Evolutionary conservation across 2,329 filamentous ascomycete genomes (phyloP).

Genomic region (Chrysoporthe cubensis): DNA sequence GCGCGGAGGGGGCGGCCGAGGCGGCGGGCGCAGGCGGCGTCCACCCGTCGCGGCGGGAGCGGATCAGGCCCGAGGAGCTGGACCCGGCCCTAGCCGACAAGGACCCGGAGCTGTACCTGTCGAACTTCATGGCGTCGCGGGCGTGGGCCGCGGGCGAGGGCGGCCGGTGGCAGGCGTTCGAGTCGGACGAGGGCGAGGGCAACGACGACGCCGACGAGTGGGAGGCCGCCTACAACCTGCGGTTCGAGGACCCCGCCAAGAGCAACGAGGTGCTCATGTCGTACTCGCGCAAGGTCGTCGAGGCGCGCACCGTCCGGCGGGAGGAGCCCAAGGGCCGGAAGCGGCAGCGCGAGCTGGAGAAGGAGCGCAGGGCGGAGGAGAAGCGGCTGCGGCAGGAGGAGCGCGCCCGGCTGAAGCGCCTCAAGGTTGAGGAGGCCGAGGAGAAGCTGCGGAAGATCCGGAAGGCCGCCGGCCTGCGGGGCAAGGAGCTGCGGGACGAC

Average conservation of each 20-base stretch:
- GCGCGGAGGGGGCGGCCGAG: conserved; percentile 33
- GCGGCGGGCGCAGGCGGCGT: conserved; percentile 48
- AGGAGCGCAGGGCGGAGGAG: conserved; percentile 76
- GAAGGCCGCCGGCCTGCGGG: conserved; percentile 79
- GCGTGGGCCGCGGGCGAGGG: conserved; percentile 79
- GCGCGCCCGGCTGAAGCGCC: conserved; percentile 78
- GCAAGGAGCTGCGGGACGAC: conserved; percentile 69
- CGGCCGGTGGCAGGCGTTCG: conserved; percentile 76
- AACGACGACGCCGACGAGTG: conserved; percentile 80
- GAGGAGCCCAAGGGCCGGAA: conserved; percentile 80
- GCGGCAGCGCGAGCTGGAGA: conserved; percentile 77
- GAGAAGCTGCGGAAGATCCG: conserved; percentile 86
- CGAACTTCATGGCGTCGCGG: conserved; percentile 89
- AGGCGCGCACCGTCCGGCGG: conserved; percentile 80
- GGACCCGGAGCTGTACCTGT: conserved; percentile 87
- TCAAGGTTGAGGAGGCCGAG: conserved; percentile 91
- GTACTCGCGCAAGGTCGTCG: conserved; percentile 84
- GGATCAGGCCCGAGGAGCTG: conserved; percentile 56
- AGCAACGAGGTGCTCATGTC: conserved; percentile 87
- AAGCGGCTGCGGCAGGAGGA: conserved; percentile 78
- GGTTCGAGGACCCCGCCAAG: conserved; percentile 89
- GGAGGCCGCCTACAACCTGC: conserved; percentile 91
- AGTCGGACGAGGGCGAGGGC: conserved; percentile 90
- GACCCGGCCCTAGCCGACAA: conserved; percentile 80
- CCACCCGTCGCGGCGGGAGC: conserved; percentile 58